Percentiles rank a stretch among this genome's conserved stretches.
Conservation (phyloP, 2,329 filamentous ascomycete genomes). For the Fusarium protoensiforme region DNA sequence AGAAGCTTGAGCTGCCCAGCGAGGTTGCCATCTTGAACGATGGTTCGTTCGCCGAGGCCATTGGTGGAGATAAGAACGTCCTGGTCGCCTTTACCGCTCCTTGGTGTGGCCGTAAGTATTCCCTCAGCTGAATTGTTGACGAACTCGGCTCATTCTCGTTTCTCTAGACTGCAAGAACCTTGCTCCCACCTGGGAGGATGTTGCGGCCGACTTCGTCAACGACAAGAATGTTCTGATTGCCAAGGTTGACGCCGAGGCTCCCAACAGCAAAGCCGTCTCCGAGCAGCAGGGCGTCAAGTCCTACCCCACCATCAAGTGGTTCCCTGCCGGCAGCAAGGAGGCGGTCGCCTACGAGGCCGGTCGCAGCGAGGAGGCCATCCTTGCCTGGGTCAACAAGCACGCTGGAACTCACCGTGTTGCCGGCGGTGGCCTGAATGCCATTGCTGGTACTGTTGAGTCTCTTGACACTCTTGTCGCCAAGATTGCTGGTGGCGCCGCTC, state of each 20-base stretch:
- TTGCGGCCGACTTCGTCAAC: slow-evolving; percentile 82
- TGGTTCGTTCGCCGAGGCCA: slow-evolving; percentile 76
- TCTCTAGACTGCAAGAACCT: slow-evolving; percentile 91
- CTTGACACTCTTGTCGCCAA: slow-evolving; percentile 82
- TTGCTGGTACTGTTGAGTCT: slow-evolving; percentile 83
- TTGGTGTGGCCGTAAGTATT: slow-evolving; percentile 93
- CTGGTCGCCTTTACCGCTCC: slow-evolving; percentile 97
- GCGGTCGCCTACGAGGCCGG: slow-evolving; percentile 78
- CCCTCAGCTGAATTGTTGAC: background rate
- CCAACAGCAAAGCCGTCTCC: slow-evolving; percentile 83
- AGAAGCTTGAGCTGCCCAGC: slow-evolving; percentile 78
- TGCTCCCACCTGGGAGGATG: slow-evolving; percentile 88
- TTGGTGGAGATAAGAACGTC: slow-evolving; percentile 89
- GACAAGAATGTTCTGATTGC: slow-evolving; percentile 87
- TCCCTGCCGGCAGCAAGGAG: slow-evolving; percentile 84
- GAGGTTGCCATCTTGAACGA: slow-evolving; percentile 85
- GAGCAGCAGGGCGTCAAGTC: slow-evolving; percentile 81
- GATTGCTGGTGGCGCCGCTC: slow-evolving; percentile 71
- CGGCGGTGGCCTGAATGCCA: slow-evolving; percentile 82
- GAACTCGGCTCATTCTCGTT: slow-evolving; percentile 26
- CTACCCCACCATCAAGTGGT: slow-evolving; percentile 99
- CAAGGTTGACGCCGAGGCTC: slow-evolving; percentile 94
- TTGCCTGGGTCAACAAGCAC: slow-evolving; percentile 88
- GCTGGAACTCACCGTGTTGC: slow-evolving; percentile 85
- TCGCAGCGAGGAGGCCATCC: slow-evolving; percentile 79